phyloP scores from a whole-genome alignment of 2,329 filamentous ascomycete species.

The Aspergillus terreus region DNA sequence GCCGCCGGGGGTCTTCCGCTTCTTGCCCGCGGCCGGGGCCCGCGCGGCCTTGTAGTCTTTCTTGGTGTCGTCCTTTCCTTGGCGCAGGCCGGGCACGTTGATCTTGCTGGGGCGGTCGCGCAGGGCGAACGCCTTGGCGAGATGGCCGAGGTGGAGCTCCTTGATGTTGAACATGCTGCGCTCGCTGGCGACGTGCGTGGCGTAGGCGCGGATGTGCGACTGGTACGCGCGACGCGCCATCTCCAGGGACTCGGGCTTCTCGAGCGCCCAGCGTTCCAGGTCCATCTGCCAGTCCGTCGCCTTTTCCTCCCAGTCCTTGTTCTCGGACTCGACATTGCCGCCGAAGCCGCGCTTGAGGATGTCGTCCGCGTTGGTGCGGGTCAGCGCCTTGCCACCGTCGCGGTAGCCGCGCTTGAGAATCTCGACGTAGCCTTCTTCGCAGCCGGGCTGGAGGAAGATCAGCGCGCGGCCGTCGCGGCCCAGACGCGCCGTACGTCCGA shows the following conservation, averaged over 20 bases:
- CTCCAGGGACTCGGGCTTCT: slow-evolving; percentile 67
- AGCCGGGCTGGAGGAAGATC: slow-evolving; percentile 85
- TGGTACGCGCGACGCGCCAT: slow-evolving; percentile 82
- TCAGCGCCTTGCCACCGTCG: slow-evolving; percentile 60
- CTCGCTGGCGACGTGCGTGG: slow-evolving; percentile 85
- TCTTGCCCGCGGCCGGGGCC: slow-evolving; percentile 32
- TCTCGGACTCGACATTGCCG: slow-evolving; percentile 34
- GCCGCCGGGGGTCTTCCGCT: slow-evolving; percentile 30
- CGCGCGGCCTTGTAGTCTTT: slow-evolving; percentile 46
- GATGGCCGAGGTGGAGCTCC: slow-evolving; percentile 82
- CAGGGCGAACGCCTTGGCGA: slow-evolving; percentile 89
- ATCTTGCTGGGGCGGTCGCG: slow-evolving; percentile 86
- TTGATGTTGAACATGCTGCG: slow-evolving; percentile 87
- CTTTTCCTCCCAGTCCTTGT: slow-evolving; percentile 59
- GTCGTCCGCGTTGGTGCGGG: slow-evolving; percentile 61
- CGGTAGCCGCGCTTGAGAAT: slow-evolving; percentile 70
- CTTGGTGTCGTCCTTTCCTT: slow-evolving; percentile 44
- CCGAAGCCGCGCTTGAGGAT: slow-evolving; percentile 64
- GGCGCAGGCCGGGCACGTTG: slow-evolving; percentile 48
- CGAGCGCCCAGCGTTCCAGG: slow-evolving; percentile 62
- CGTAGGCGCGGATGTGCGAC: slow-evolving; percentile 89
- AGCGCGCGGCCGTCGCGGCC: slow-evolving; percentile 82
- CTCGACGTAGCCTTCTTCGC: slow-evolving; percentile 85
- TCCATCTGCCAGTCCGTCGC: slow-evolving; percentile 67
- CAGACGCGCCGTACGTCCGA: slow-evolving; percentile 90